A percentile compares a stretch with the other conserved stretches of the same genome.
These are phyloP conservation scores for Microbotryum silenes-acaulis DNA, from an alignment of 1,284 basidiomycete genomes.

Conservation along the genomic window DNA sequence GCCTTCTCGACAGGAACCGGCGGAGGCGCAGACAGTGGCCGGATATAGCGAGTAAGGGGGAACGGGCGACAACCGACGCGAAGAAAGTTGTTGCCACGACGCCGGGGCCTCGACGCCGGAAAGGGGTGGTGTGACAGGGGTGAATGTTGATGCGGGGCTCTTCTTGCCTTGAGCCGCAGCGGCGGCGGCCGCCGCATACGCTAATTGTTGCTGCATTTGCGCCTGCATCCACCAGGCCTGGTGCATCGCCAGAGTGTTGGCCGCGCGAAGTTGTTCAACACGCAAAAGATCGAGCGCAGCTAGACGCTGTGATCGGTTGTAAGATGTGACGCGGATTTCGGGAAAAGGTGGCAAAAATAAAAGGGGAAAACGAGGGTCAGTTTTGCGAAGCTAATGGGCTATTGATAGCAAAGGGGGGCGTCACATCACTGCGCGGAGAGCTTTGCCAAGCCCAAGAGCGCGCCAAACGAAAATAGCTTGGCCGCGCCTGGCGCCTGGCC, in stretches of 20 bases:
- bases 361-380: neutral
- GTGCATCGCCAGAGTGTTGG: constrained; percentile 15
- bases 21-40: constrained; percentile 1
- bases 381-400: neutral
- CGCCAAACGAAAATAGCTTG: neutral
- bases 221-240: constrained; percentile 8
- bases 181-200: neutral
- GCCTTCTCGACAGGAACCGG: neutral
- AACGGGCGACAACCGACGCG: neutral
- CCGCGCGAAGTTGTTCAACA: constrained; percentile 30
- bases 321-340: neutral
- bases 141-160: constrained; percentile 8
- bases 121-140: constrained; percentile 2
- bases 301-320: constrained; percentile 16
- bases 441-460: too few relatives aligned
- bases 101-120: neutral
- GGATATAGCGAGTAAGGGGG: neutral
- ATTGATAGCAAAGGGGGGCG: neutral
- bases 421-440: neutral
- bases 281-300: constrained; percentile 26
- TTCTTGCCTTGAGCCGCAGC: neutral
- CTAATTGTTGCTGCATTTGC: constrained; percentile 3
- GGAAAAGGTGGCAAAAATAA: neutral
- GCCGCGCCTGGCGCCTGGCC: neutral
- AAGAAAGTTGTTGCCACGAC: neutral